Percentiles rank a stretch among this genome's conserved stretches.
Evolutionary conservation across 345 rosid genomes (phyloP).

Genomic region (Hypericum perforatum): DNA sequence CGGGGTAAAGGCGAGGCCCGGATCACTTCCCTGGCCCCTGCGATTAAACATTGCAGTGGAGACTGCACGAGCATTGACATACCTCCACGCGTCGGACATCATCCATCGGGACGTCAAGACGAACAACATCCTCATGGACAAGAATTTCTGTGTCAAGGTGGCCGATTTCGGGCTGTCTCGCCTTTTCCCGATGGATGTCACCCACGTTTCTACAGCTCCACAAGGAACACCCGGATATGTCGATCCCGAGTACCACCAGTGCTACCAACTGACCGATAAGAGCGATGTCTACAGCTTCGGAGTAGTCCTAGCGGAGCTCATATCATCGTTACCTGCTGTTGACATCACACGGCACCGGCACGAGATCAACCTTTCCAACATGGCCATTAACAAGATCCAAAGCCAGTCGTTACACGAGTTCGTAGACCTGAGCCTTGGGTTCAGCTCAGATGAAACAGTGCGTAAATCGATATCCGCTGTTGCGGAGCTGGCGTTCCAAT

Average conservation of each 20-base stretch:
- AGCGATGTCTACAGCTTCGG: conserved; percentile 5
- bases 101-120: conserved; percentile 1
- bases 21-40: neutral
- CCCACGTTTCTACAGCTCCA: conserved; percentile 1
- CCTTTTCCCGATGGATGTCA: neutral
- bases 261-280: neutral
- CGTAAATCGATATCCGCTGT: neutral
- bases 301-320: neutral
- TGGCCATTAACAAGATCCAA: conserved; percentile 5
- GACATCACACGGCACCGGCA: conserved; percentile 3
- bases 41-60: conserved; percentile 1
- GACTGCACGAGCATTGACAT: neutral
- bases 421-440: neutral
- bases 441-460: neutral
- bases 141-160: neutral
- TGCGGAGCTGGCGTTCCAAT: conserved; percentile 1
- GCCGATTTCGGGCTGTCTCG: conserved; percentile 2
- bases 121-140: neutral
- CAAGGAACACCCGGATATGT: conserved; percentile 2
- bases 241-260: neutral
- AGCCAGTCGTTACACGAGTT: neutral
- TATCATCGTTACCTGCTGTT: neutral
- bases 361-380: neutral
- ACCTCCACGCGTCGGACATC: conserved; percentile 1
- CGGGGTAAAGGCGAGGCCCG: neutral